These are phyloP conservation scores for Aspergillus egyptiacus DNA, from an alignment of 495 filamentous ascomycete species.

Conservation along the genomic window DNA sequence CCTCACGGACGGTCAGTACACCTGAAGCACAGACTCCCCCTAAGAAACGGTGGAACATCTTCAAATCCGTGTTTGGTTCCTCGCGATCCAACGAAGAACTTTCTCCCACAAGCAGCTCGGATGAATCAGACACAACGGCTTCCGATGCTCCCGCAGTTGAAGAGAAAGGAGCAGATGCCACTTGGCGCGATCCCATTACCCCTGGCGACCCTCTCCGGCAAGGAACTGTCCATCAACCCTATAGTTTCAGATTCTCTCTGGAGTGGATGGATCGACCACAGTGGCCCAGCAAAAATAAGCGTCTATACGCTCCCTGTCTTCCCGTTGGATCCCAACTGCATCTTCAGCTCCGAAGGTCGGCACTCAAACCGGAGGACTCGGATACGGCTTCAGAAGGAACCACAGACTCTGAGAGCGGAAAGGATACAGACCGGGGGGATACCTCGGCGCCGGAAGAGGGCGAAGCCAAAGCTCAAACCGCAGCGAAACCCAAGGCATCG, in stretches of 20 bases:
- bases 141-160: constrained; percentile 24
- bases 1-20: constrained; percentile 26
- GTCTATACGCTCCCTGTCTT: constrained; percentile 66
- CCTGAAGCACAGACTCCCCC: constrained; percentile 22
- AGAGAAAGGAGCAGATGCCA: constrained; percentile 28
- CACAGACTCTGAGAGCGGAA: constrained; percentile 16
- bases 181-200: constrained; percentile 21
- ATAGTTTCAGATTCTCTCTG: constrained; percentile 72
- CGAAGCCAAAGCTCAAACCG: constrained; percentile 13
- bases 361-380: constrained; percentile 21
- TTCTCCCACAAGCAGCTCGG: constrained; percentile 31
- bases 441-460: constrained; percentile 2
- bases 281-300: constrained; percentile 48
- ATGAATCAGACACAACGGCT: constrained; percentile 31
- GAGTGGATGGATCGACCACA: constrained; percentile 63
- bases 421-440: constrained; percentile 10
- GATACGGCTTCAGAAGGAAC: constrained; percentile 25
- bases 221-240: constrained; percentile 50
- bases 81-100: constrained; percentile 25
- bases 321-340: constrained; percentile 60
- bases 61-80: constrained; percentile 59
- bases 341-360: constrained; percentile 32
- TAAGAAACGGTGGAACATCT: constrained; percentile 64
- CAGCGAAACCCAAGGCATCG: background rate
- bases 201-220: constrained; percentile 29